phyloP scores from a whole-genome alignment of 2,329 filamentous ascomycete genomes.

The Pseudocercospora fuligena region DNA sequence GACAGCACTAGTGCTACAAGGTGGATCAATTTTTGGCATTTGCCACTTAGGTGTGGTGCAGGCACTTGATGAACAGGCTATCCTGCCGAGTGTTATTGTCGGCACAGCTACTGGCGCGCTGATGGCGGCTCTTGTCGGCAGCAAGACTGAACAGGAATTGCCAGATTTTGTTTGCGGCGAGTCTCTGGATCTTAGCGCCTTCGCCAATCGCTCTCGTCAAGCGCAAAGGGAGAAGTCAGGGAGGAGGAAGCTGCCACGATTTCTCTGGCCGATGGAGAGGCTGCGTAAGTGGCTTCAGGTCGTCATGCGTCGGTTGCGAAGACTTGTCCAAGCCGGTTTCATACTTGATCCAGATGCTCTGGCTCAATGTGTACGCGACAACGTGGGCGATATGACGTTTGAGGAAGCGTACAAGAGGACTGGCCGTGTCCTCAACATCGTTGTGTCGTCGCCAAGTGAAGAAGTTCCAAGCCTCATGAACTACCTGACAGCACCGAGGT shows the following conservation, averaged over 20 bases:
- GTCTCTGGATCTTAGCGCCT: constrained; percentile 81
- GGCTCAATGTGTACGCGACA: constrained; percentile 81
- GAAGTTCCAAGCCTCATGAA: constrained; percentile 86
- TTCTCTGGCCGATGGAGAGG: constrained; percentile 71
- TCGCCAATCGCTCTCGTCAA: constrained; percentile 55
- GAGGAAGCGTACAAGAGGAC: constrained; percentile 88
- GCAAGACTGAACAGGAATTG: constrained; percentile 85
- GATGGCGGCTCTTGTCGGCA: constrained; percentile 84
- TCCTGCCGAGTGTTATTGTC: constrained; percentile 87
- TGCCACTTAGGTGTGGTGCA: constrained; percentile 89
- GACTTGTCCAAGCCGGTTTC: constrained; percentile 78
- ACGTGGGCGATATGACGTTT: constrained; percentile 88
- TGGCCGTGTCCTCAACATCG: constrained; percentile 89
- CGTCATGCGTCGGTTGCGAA: constrained; percentile 66
- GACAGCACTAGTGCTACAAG: constrained; percentile 78
- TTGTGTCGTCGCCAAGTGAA: constrained; percentile 75
- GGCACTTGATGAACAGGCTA: constrained; percentile 71
- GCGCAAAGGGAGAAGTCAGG: constrained; percentile 55
- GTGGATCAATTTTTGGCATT: constrained; percentile 90
- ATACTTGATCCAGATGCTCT: constrained; percentile 75
- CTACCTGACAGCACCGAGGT: constrained; percentile 90
- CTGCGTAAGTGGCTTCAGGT: constrained; percentile 55
- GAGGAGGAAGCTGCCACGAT: constrained; percentile 61
- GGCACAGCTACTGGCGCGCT: constrained; percentile 89
- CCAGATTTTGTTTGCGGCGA: constrained; percentile 76